Evolutionary conservation across 2,329 filamentous ascomycete genomes (phyloP).

Genomic region (Cladophialophora carrionii): DNA sequence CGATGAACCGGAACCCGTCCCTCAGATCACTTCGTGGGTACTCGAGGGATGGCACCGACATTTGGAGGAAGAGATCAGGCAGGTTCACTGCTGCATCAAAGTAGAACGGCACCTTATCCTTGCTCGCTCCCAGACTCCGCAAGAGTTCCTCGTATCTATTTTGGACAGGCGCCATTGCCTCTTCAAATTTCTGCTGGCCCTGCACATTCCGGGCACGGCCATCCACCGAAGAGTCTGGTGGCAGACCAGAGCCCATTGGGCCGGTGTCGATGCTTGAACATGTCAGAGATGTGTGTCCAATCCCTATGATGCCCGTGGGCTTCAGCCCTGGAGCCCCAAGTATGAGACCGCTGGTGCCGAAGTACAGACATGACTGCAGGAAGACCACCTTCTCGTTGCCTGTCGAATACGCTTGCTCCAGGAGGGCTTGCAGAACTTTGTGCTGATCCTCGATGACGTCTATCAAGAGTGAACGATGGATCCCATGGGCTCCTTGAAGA

Average conservation of each 20-base stretch:
- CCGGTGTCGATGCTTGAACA: constrained; percentile 1
- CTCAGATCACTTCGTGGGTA: constrained; percentile 7
- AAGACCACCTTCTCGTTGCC: not conserved
- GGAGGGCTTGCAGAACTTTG: not conserved
- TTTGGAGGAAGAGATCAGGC: constrained; percentile 2
- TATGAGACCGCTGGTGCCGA: constrained; percentile 4
- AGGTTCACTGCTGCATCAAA: constrained; percentile 9
- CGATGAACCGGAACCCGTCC: not conserved
- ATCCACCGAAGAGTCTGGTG: not conserved
- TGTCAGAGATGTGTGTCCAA: constrained; percentile 5
- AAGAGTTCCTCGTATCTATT: constrained; percentile 1
- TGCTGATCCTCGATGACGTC: constrained; percentile 9
- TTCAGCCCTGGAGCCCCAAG: constrained; percentile 1
- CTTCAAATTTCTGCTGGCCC: constrained; percentile 5
- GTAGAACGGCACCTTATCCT: not conserved
- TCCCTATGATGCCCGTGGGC: constrained; percentile 1
- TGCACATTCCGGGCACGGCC: not conserved
- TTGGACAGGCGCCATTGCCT: not conserved
- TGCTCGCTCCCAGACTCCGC: not conserved
- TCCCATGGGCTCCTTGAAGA: not conserved
- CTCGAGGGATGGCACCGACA: constrained; percentile 7
- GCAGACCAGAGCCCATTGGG: constrained; percentile 2
- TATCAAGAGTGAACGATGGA: constrained; percentile 5
- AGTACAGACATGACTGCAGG: constrained; percentile 6
- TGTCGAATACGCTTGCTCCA: not conserved